Base-by-base conservation (phyloP, 2,329 filamentous ascomycete species). In the Rhynchosporium secalis region DNA sequence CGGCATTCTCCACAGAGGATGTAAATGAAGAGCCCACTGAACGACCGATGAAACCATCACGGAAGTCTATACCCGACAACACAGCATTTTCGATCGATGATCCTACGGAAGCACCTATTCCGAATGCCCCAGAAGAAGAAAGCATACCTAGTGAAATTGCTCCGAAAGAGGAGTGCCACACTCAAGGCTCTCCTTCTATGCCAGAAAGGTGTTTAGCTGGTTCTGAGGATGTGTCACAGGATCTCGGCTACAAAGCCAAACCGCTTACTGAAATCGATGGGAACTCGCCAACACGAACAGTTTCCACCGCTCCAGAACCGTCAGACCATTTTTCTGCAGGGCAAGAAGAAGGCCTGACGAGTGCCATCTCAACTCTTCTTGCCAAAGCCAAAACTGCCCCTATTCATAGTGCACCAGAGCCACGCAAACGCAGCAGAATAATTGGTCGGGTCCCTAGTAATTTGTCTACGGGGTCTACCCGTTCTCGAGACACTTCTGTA, bases 381-480 rank as follows among this genome's bases (percentile, higher is more conserved):
- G 70, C 72, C 2, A 74, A 69, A 57, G 69, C 72, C 2, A 74
- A 71, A 63, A 67, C 59, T 12, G 59, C 60, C 2, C 46, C 66
- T 2, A 43, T 60, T 5, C 66, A 67, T 15, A 56, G 66, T 13
- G 41, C 60, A 7, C 61, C 56, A 2, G 76, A 79, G 45, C 59
- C 56, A 9, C 65, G 71, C 20, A 66, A 66, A 62, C 68, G 62
- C 36, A 66, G 64, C 48, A 64, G 64, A 46, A 81, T 87, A 61
- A 75, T 87, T 3, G 85, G 85, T 4, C 81, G 85, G 10, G 85
- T 83, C 3, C 74, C 82, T 33, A 86, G 83, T 74, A 86, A 86
- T 69, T 78, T 78, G 2, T 86, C 83, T 2, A 79, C 79, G 1
- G 76, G 77, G 4, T 84, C 81, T 58, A 76, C 73, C 49, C 80